Conservation (phyloP, 371 early-diverging fungal species). For the Synchytrium microbalum region DNA sequence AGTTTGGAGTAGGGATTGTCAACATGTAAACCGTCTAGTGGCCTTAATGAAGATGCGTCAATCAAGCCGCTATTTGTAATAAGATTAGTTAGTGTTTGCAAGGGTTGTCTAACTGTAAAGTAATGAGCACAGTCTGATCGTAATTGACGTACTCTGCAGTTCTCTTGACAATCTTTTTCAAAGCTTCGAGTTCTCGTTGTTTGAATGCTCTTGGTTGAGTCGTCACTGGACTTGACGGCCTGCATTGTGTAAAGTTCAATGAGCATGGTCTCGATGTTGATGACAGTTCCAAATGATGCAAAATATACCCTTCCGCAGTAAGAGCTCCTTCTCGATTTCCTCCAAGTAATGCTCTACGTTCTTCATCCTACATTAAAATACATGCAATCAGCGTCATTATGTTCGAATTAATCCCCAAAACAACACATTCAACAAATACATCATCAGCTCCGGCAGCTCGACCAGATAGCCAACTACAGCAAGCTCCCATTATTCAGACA, state of each 20-base stretch:
- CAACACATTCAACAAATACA: not conserved
- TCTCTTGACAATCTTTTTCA: not conserved
- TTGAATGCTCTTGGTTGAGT: not conserved
- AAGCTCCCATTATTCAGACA: not conserved
- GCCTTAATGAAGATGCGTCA: not conserved
- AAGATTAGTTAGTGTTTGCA: not conserved
- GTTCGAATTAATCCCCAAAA: not conserved
- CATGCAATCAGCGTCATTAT: conserved; percentile 1
- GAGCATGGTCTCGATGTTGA: no score
- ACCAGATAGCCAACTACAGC: not conserved
- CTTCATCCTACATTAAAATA: not conserved
- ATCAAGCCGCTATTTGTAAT: not conserved
- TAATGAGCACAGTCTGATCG: no score
- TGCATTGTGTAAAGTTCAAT: no score
- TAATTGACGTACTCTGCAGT: not conserved
- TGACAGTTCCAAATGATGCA: no score
- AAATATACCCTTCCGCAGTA: no score
- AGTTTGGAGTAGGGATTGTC: not conserved
- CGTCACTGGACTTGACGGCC: not conserved
- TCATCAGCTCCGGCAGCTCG: not conserved
- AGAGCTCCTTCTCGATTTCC: no score
- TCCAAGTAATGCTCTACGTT: not conserved
- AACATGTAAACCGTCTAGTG: not conserved
- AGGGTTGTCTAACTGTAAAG: no score
- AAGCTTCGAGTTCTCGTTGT: not conserved